A percentile compares a stretch with the other conserved stretches of the same genome.
Conservation (phyloP, 2,329 filamentous ascomycete species). For the Colletotrichum spinosum region DNA sequence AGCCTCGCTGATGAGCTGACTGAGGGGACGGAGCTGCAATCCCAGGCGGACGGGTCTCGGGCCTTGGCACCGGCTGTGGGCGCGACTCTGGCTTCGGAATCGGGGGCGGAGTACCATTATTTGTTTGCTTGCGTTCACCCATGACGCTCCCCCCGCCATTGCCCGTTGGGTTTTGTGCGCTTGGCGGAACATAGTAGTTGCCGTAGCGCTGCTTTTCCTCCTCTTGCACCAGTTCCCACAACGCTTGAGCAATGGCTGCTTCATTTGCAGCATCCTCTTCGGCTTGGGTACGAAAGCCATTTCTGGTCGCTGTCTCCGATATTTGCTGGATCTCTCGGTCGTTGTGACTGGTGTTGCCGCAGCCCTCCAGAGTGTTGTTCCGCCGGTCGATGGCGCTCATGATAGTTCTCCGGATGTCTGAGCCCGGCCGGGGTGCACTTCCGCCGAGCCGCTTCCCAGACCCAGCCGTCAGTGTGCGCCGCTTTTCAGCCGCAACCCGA, state of each 20-base stretch:
- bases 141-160: conserved; percentile 50
- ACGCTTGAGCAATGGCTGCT: conserved; percentile 83
- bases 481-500: conserved; percentile 78
- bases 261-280: conserved; percentile 93
- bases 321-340: conserved; percentile 75
- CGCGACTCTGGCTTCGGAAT: conserved; percentile 20
- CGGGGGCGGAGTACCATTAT: conserved; percentile 27
- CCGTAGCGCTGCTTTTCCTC: conserved; percentile 72
- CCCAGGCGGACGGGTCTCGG: conserved; percentile 23
- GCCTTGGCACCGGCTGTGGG: conserved; percentile 38
- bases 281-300: conserved; percentile 84
- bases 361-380: conserved; percentile 76
- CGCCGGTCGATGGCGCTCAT: conserved; percentile 77
- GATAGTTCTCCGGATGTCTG: conserved; percentile 79
- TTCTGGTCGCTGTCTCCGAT: conserved; percentile 71
- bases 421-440: conserved; percentile 59
- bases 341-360: conserved; percentile 77
- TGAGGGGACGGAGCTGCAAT: conserved; percentile 8
- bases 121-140: conserved; percentile 36
- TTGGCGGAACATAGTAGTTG: conserved; percentile 62
- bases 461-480: conserved; percentile 66
- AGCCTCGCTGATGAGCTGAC: conserved; percentile 45
- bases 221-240: conserved; percentile 88
- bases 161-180: conserved; percentile 63
- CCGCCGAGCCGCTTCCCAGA: conserved; percentile 82